Evolutionary conservation across 1,284 basidiomycete species (phyloP).

Genomic region (Xerocomus minutiporus): DNA sequence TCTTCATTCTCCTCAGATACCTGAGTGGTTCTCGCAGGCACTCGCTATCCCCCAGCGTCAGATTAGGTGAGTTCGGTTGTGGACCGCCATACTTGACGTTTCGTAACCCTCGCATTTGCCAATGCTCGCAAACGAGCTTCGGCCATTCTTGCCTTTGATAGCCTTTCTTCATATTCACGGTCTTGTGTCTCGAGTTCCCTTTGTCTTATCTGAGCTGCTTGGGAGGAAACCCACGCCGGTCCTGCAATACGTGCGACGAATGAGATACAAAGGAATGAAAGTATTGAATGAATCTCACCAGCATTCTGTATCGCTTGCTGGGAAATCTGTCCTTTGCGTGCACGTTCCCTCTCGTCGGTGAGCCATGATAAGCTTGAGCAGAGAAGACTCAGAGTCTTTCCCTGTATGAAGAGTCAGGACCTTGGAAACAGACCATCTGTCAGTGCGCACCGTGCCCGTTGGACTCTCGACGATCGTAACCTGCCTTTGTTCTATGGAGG

Average conservation of each 20-base stretch:
- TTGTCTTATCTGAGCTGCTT: conserved; percentile 62
- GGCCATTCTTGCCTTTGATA: conserved; percentile 56
- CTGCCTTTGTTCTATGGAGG: conserved; percentile 69
- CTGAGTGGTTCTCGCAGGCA: conserved; percentile 2
- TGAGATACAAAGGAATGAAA: conserved; percentile 5
- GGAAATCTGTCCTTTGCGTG: conserved; percentile 53
- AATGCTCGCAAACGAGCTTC: conserved; percentile 57
- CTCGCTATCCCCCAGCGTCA: conserved; percentile 25
- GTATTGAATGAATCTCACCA: conserved; percentile 25
- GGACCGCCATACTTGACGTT: conserved; percentile 49
- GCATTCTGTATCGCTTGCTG: conserved; percentile 36
- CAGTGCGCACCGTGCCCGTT: conserved; percentile 66
- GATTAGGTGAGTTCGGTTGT: background rate
- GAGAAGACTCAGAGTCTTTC: conserved; percentile 83
- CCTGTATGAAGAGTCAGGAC: conserved; percentile 40
- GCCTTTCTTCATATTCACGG: conserved; percentile 54
- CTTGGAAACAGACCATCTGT: background rate
- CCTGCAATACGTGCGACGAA: conserved; percentile 37
- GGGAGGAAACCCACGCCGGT: conserved; percentile 78
- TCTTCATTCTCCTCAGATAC: conserved; percentile 40
- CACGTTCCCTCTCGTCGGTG: conserved; percentile 62
- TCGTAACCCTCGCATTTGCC: conserved; percentile 52
- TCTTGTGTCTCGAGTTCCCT: conserved; percentile 66
- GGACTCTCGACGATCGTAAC: conserved; percentile 84
- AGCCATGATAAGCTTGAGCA: conserved; percentile 82